Base-by-base conservation (phyloP, 1,284 basidiomycete genomes). In the Erythrobasidium hasegawianum region DNA sequence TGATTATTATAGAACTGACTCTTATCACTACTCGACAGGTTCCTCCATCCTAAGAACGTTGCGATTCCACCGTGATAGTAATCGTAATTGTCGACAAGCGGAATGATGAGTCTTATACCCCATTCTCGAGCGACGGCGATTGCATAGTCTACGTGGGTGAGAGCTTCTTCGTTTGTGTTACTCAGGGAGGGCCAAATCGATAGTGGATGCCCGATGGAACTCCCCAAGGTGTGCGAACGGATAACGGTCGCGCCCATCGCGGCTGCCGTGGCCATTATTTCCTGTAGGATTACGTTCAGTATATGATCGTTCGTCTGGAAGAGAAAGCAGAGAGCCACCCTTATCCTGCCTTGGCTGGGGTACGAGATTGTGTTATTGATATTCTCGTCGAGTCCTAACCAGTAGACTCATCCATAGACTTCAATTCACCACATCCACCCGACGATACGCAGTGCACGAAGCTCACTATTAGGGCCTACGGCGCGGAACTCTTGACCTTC, bases 161-260 rank as follows among this genome's bases (percentile, higher is more conserved):
- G 76, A 1, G 64, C 64, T 1, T 59, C 71, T 43, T 76, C 71
- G 60, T 78, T 79, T 68, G 75, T 74, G 2, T 65, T 69, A 18
- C 74, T 75, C 10, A 77, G 69, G 2, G 72, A 69, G 18, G 77
- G 76, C 59, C 76, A 73, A 64, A 79, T 68, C 18, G 76, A 74
- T 10, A 76, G 59, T 0, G 74, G 70, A 16, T 74, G 77, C 2
- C 78, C 78, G 45, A 76, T 69, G n/a, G 74, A 75, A 18, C 77
- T 71, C 20, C 78, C 78, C n/a, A 79, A 72, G 11, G 77, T 78
- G 24, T 75, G 75, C 3, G 73, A 72, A 10, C 78, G 74, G 20
- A 79, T 72, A 1, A 75, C 71, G 1, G 73, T 77, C 1, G 76
- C 77, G 14, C 76, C 76, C 78, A 79, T 79, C 2, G 72, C 76